Conservation (phyloP, 257 asterid genomes). For the Nicotiana attenuata region DNA sequence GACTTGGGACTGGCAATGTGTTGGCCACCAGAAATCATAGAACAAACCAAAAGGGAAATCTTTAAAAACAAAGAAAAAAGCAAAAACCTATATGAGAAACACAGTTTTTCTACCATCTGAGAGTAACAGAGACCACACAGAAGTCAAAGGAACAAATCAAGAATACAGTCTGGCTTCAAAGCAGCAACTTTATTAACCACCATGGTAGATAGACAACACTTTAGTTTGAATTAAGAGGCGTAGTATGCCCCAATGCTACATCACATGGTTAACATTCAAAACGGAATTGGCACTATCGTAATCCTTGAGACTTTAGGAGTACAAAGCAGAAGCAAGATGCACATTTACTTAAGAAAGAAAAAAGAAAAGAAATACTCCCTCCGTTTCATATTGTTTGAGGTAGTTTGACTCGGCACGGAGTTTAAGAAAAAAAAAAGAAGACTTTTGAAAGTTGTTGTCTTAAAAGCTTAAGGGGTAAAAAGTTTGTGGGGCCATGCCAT, state of each 20-base stretch:
- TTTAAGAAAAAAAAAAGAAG: no score
- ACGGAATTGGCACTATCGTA: background rate
- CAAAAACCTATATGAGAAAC: background rate
- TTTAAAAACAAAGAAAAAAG: no score
- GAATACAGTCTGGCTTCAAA: background rate
- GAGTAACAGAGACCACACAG: background rate
- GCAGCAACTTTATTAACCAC: background rate
- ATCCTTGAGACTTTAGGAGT: conserved; percentile 2
- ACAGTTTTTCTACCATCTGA: background rate
- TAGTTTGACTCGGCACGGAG: no score
- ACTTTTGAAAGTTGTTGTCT: no score
- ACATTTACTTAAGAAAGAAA: background rate
- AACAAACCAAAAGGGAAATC: background rate
- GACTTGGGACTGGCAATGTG: background rate
- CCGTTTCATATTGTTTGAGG: no score
- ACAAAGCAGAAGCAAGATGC: background rate
- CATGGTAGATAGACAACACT: background rate
- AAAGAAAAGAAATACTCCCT: background rate
- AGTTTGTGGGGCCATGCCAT: no score
- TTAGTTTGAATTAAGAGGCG: background rate
- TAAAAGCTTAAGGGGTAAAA: no score
- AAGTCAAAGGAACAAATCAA: conserved; percentile 2
- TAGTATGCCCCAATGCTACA: background rate
- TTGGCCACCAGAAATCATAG: background rate
- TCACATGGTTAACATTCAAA: background rate